Evolutionary conservation across 306 rosid genomes (phyloP).

Genomic region (Acacia crassicarpa): DNA sequence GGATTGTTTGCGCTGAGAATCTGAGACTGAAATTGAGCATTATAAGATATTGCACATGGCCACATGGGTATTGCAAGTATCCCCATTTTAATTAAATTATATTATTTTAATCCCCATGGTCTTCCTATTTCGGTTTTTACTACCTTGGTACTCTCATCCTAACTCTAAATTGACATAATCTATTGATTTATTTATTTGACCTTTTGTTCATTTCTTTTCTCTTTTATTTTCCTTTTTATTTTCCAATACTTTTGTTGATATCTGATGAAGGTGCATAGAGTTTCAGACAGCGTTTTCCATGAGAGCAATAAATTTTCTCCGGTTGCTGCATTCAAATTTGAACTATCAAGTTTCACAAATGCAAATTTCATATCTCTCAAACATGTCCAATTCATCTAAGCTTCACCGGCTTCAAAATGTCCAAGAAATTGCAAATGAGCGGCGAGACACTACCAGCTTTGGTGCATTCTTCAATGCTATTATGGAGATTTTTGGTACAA

Average conservation of each 20-base stretch:
- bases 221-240: not conserved
- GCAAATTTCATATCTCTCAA: conserved; percentile 31
- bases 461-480: conserved; percentile 58
- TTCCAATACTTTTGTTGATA: not conserved
- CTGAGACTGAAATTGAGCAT: not conserved
- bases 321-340: conserved; percentile 4
- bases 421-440: conserved; percentile 12
- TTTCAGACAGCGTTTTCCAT: conserved; percentile 13
- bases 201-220: not conserved
- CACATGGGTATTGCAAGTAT: not conserved
- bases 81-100: not conserved
- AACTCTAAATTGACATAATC: not conserved
- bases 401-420: conserved; percentile 1
- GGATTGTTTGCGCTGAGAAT: not conserved
- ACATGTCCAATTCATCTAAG: conserved; percentile 27
- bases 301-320: conserved; percentile 37
- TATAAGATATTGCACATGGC: not conserved
- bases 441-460: conserved; percentile 2
- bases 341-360: conserved; percentile 1
- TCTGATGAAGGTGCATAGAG: not conserved
- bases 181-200: not conserved
- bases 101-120: not conserved
- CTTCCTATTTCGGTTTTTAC: too few species aligned
- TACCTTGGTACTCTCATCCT: not conserved
- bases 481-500: conserved; percentile 64